Evolutionary conservation across 371 early-diverging fungal species (phyloP), one percentile per base, ranked within the genome.

Genomic region (Cladochytrium tenue): DNA sequence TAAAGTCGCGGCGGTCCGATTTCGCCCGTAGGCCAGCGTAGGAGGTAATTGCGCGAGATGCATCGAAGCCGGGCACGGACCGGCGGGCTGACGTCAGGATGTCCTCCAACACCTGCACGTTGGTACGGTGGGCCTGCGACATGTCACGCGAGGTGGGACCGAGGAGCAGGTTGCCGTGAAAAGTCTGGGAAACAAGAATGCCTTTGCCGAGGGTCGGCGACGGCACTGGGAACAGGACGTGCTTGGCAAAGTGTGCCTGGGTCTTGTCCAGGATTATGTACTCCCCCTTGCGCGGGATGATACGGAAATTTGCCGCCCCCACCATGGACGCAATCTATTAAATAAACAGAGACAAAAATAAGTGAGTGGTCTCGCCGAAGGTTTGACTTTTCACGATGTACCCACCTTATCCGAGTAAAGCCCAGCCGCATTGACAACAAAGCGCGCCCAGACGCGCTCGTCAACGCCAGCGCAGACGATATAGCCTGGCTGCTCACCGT

Each of bases 201-300:
- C 79, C 79, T 61, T 79, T 79, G 53, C 79, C 79, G 31, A 60
- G 67, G 3, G 58, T 59, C 34, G 64, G 58, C 3, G 51, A 58
- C n/a, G 79, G 79, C 31, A 79, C 67, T 1, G 79, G 79, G 66
- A 79, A 79, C 50, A 79, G 57, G 34, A 79, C 79, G 36, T 53
- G 68, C 26, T 27, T 68, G 0, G 70, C 76, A 43, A 67, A 51
- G 2, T 67, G 52, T n/a, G 67, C 76, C 60, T 79, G 74, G 35
- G 35, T 50, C 58, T 70, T 70, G 60, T 76, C 68, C 26, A 79
- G 66, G 31, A 79, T 51, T 20, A 79, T 64, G 60, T 76, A 79
- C 56, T 79, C 76, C 7, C 72, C 76, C 62, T 75, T 75, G 34
- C 79, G 64, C 1, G 79, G 79, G 17, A 59, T 31, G 59, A 79